Percentiles rank a stretch among this genome's conserved stretches.
Evolutionary conservation across 306 rosid genomes (phyloP).

Genomic region (Vigna angularis): DNA sequence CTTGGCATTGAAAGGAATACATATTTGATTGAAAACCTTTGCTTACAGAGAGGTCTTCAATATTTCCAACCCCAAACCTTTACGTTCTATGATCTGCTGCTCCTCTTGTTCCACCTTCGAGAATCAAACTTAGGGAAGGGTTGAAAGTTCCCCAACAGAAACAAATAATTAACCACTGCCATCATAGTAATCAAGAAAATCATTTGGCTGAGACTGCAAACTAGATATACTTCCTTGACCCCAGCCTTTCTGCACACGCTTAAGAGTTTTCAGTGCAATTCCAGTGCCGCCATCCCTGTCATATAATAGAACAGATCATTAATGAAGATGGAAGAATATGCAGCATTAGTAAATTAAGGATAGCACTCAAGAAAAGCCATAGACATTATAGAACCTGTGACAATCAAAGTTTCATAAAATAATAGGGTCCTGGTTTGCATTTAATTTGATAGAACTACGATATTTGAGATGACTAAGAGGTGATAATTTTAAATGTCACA

Average conservation of each 20-base stretch:
- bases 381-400: constrained; percentile 27
- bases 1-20: constrained; percentile 20
- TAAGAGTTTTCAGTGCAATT: constrained; percentile 71
- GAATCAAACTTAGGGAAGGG: constrained; percentile 6
- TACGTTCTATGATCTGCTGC: constrained; percentile 4
- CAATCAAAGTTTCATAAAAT: constrained; percentile 20
- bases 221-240: constrained; percentile 69
- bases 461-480: constrained; percentile 32
- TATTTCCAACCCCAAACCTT: constrained; percentile 38
- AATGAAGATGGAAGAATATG: constrained; percentile 26
- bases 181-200: constrained; percentile 62
- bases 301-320: constrained; percentile 40
- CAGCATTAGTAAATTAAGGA: constrained; percentile 18
- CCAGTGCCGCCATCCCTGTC: constrained; percentile 82
- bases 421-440: constrained; percentile 25
- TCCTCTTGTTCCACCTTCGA: constrained; percentile 7
- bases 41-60: constrained; percentile 36
- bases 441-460: constrained; percentile 37
- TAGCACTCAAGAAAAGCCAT: constrained; percentile 14
- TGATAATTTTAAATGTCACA: neutral
- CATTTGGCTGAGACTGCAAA: constrained; percentile 56
- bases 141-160: constrained; percentile 15
- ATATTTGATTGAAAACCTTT: constrained; percentile 21
- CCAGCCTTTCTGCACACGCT: constrained; percentile 86
- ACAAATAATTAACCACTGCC: constrained; percentile 36